These are phyloP conservation scores for Flaveria sonorensis DNA, from an alignment of 129 eudicot genomes.

Conservation along the genomic window DNA sequence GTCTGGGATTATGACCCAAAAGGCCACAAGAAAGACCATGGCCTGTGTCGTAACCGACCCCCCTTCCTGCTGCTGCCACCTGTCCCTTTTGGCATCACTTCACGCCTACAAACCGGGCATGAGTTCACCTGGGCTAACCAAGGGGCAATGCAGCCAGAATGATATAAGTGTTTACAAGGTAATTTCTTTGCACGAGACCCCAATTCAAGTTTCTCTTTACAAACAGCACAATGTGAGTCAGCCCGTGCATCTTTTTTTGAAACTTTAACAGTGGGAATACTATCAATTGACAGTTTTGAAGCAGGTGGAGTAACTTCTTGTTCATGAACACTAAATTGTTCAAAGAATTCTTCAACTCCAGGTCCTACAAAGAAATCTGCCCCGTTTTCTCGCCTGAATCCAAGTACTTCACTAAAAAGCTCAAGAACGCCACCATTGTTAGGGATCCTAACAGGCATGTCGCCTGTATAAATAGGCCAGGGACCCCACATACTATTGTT, in stretches of 20 bases:
- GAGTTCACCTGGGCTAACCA: constrained; percentile 68
- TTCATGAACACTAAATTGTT: constrained; percentile 47
- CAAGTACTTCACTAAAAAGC: constrained; percentile 59
- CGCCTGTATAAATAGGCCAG: constrained; percentile 68
- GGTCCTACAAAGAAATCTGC: constrained; percentile 75
- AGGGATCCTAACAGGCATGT: constrained; percentile 66
- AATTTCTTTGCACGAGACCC: constrained; percentile 64
- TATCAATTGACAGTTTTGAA: constrained; percentile 52
- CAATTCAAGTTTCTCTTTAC: constrained; percentile 62
- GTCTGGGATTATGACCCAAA: constrained; percentile 27
- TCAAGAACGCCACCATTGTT: constrained; percentile 56
- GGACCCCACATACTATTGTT: constrained; percentile 48
- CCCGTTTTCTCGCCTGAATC: constrained; percentile 60
- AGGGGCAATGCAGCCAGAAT: constrained; percentile 71
- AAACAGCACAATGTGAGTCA: constrained; percentile 74
- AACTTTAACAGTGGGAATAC: constrained; percentile 56
- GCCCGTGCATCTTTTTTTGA: constrained; percentile 58
- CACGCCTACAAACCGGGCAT: constrained; percentile 83
- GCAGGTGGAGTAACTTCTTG: constrained; percentile 58
- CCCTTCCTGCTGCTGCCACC: constrained; percentile 34
- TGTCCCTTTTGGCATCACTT: constrained; percentile 34
- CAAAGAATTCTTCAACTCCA: constrained; percentile 68
- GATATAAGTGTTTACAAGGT: constrained; percentile 77
- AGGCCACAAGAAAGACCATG: constrained; percentile 82
- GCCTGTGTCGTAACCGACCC: constrained; percentile 38